Evolutionary conservation across 108 stramenopile species (phyloP), one percentile per base, ranked within the genome.

Genomic region (Cyclotella choctawhatcheeana): DNA sequence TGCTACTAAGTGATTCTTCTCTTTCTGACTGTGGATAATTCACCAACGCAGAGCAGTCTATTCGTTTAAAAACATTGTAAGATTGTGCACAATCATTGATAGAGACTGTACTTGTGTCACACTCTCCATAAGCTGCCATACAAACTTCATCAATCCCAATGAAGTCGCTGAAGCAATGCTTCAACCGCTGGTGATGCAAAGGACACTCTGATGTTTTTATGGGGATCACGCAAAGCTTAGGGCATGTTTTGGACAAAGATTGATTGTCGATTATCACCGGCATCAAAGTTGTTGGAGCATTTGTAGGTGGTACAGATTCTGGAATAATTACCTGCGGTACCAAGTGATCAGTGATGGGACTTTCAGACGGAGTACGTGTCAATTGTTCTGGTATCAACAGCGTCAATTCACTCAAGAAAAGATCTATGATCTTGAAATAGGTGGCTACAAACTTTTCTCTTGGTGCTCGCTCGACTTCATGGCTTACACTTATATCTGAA

Each of bases 141-240:
- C 63, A 64, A 17, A 64, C 21, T 18, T 64, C 63, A 64, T 64
- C 44, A 17, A 45, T 16, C 12, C 25, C 44, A 1, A 64, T 60
- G n/a, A 48, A 29, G 10, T 45, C 20, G 22, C 45, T 20, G 14
- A 47, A 64, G 44, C 44, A 64, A 27, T 27, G 29, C 20, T 56
- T 56, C 55, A 64, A 27, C 2, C 30, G 17, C 17, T 27, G 44
- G 30, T 27, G 45, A 0, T 8, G 63, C 30, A 45, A n/a, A 26
- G 63, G 63, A 47, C 63, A 64, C 44, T 64, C 63, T 1, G 13
- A n/a, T 44, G 45, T 64, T 27, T 43, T 45, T 8, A 64, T 44
- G 5, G 63, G 63, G 0, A 64, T 45, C 0, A 64, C 44, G 26
- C 63, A 64, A 29, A 47, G 44, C 24, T 17, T 2, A n/a, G 45